Evolutionary conservation across 176 grass and related monocot species (phyloP), one percentile per base, ranked within the genome.

Genomic region (Eragrostis curvula): DNA sequence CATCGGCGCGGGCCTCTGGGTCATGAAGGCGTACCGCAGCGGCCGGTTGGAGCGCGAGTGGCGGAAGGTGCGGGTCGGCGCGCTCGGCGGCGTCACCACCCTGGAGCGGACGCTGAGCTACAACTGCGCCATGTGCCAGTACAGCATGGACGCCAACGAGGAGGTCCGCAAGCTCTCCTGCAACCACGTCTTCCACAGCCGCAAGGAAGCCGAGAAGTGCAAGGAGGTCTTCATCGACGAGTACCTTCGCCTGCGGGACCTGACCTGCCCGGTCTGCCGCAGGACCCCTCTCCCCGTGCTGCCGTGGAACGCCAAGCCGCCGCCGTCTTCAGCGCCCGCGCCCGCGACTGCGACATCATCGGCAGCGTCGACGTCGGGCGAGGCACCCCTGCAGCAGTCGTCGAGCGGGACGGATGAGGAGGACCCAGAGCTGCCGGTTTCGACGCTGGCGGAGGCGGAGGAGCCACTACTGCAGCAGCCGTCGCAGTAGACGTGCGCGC

Each of bases 91-190:
- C 56, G 80, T 57, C 66, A 81, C 40, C 15, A 81, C 52, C 16
- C 41, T 81, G 67, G 23, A 45, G 5, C 50, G 20, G 5, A 3
- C 20, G 51, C 66, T 81, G 65, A 23, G 9, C 32, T 56, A 56
- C 79, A 5, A 29, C 41, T 71, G 67, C 52, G 5, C 41, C 41
- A 12, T 70, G 14, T 81, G 79, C 79, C 5, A 28, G 50, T 2
- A 13, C 8, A 20, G 50, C 15, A 0, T 81, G 50, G 50, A 45
- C 0, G 15, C 66, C 36, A 3, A 40, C 65, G 50, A 70, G 39
- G 40, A 28, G 66, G 79, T 81, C 50, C 66, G 79, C 66, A 46
- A 18, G 66, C 79, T 81, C 67, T 81, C 67, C 53, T 71, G 66
- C 53, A 17, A 14, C 41, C 41, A 71, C 53, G 41, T 61, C 5